A percentile compares a stretch with the other conserved stretches of the same genome.
Conservation (phyloP, 345 rosid species). For the Limnanthes douglasii region DNA sequence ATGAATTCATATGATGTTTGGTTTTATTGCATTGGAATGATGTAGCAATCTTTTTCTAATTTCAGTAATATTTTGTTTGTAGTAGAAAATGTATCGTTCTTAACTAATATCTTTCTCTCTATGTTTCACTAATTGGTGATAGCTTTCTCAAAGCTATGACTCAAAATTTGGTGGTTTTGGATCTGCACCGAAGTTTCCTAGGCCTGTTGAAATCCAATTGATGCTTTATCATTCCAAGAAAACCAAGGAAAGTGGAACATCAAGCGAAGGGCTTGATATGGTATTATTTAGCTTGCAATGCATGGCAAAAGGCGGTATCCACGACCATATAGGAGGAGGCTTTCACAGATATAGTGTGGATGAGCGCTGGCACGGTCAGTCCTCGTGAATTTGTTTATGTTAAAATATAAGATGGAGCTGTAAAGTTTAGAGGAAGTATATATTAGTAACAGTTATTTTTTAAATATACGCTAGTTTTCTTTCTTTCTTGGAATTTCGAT, state of each 20-base stretch:
- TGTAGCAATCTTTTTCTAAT: background rate
- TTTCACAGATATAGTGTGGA: conserved; percentile 96
- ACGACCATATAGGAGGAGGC: conserved; percentile 93
- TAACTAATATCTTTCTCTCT: background rate
- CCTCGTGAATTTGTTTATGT: background rate
- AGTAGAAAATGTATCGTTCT: too few species aligned
- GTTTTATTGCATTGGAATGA: background rate
- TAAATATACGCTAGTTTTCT: background rate
- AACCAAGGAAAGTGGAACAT: conserved; percentile 42
- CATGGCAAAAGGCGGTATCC: conserved; percentile 93
- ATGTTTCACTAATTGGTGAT: too few species aligned
- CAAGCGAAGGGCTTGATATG: conserved; percentile 41
- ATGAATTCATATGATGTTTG: background rate
- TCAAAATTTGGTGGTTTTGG: conserved; percentile 77
- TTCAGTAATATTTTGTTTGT: background rate
- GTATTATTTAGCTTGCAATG: conserved; percentile 68
- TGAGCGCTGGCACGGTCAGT: conserved; percentile 91
- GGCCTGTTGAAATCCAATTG: conserved; percentile 88
- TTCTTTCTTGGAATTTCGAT: background rate
- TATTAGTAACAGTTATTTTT: too few species aligned
- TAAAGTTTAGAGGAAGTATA: too few species aligned
- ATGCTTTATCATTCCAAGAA: conserved; percentile 70
- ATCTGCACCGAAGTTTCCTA: conserved; percentile 89
- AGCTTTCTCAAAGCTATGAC: conserved; percentile 76
- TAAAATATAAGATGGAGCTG: background rate